Conservation (phyloP, 441 rosid species). For the Pelargonium cotyledonis region DNA sequence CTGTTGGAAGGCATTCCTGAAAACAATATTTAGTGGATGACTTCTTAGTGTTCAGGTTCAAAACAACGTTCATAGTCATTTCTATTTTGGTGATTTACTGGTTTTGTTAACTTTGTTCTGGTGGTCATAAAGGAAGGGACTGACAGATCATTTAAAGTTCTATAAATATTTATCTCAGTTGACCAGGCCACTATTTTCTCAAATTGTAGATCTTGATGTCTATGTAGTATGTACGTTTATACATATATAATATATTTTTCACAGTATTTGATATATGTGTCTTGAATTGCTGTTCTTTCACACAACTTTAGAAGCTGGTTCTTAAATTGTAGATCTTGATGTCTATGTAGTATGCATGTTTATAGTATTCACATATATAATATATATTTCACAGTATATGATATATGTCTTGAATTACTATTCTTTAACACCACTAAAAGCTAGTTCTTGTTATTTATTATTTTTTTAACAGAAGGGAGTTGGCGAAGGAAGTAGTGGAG, state of each 20-base stretch:
- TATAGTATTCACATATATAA: background rate
- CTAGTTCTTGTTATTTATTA: constrained; percentile 12
- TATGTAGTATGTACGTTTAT: background rate
- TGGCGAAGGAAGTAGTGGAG: constrained; percentile 86
- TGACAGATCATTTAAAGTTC: background rate
- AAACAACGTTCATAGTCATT: background rate
- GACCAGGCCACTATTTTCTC: background rate
- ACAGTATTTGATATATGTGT: constrained; percentile 3
- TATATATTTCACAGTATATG: background rate
- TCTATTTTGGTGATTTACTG: constrained; percentile 2
- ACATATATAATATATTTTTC: background rate
- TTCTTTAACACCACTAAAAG: background rate
- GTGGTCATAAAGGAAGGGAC: background rate
- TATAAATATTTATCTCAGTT: background rate
- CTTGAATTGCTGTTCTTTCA: background rate
- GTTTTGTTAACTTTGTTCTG: constrained; percentile 1
- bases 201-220: constrained; percentile 8
- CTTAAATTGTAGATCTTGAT: constrained; percentile 8
- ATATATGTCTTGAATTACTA: constrained; percentile 2
- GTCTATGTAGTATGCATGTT: background rate
- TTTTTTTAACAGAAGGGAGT: constrained; percentile 53
- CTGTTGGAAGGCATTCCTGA: too few species aligned
- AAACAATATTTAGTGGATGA: too few species aligned
- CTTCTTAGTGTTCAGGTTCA: too few species aligned
- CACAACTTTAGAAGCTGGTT: background rate